phyloP scores from a whole-genome alignment of 2,329 filamentous ascomycete genomes.

The Fusarium tupiense region DNA sequence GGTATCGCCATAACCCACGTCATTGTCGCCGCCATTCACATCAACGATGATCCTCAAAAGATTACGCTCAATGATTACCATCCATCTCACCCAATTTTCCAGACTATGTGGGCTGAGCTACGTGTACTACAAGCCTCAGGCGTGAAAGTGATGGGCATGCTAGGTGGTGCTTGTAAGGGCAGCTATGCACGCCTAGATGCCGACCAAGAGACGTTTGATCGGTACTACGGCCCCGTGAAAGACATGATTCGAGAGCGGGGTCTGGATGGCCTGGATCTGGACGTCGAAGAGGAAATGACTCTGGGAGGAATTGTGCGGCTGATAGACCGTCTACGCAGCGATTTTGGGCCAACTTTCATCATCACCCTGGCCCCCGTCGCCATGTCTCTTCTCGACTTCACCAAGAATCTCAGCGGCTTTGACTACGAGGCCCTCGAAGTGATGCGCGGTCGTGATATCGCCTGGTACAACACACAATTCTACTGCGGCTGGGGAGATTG shows the following conservation, averaged over 20 bases:
- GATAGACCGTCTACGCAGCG: constrained; percentile 72
- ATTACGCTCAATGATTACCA: constrained; percentile 84
- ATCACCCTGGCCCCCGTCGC: constrained; percentile 87
- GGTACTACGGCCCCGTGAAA: constrained; percentile 75
- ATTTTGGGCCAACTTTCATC: constrained; percentile 77
- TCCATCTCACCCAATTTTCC: constrained; percentile 73
- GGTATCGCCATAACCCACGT: constrained; percentile 75
- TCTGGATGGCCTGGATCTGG: constrained; percentile 78
- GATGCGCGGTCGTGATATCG: constrained; percentile 71
- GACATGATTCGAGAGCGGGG: constrained; percentile 69
- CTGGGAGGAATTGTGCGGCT: constrained; percentile 72
- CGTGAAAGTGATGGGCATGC: constrained; percentile 84
- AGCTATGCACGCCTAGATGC: constrained; percentile 71
- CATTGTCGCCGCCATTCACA: constrained; percentile 86
- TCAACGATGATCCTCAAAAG: constrained; percentile 73
- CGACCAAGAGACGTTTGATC: constrained; percentile 69
- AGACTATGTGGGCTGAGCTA: constrained; percentile 82
- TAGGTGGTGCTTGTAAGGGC: constrained; percentile 85
- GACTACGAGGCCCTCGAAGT: constrained; percentile 79
- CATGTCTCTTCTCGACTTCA: constrained; percentile 68
- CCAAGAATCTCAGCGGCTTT: constrained; percentile 80
- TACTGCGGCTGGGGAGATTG: constrained; percentile 87
- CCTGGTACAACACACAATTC: constrained; percentile 92
- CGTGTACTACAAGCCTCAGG: constrained; percentile 75
- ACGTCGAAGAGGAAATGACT: constrained; percentile 81